Conservation (phyloP, 1,139 yeast species). For the Diutina pseudorugosa region DNA sequence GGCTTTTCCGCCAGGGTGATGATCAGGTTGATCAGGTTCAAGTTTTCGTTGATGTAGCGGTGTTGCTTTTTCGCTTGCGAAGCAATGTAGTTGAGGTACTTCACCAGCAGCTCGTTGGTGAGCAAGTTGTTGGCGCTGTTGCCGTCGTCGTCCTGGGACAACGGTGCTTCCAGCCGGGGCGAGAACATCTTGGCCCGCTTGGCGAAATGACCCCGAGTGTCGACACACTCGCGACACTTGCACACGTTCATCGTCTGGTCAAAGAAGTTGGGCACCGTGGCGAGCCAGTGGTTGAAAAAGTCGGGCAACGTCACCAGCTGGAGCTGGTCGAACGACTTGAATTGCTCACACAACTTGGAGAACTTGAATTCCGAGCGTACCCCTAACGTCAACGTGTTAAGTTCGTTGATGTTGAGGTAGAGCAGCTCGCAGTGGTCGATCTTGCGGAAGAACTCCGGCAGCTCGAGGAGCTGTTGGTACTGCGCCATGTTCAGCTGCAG, state of each 20-base stretch:
- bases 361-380: constrained; percentile 6
- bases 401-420: constrained; percentile 15
- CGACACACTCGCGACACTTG: constrained; percentile 11
- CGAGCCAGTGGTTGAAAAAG: constrained; percentile 16
- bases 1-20: constrained; percentile 13
- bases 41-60: constrained; percentile 12
- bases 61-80: constrained; percentile 14
- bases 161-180: constrained; percentile 12
- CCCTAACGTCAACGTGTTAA: constrained; percentile 9
- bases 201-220: constrained; percentile 10
- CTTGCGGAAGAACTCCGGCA: constrained; percentile 8
- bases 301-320: constrained; percentile 14
- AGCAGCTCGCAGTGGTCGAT: constrained; percentile 10
- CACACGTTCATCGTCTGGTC: constrained; percentile 9
- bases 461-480: constrained; percentile 11
- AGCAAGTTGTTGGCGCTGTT: constrained; percentile 5
- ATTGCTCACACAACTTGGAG: constrained; percentile 7
- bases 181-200: constrained; percentile 10
- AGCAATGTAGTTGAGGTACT: constrained; percentile 13
- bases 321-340: constrained; percentile 8
- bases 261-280: constrained; percentile 9
- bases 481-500: constrained; percentile 13
- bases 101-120: constrained; percentile 9
- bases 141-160: constrained; percentile 7
- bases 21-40: constrained; percentile 14